phyloP scores from a whole-genome alignment of 148 eudicot species.

The Persicaria tinctoria region DNA sequence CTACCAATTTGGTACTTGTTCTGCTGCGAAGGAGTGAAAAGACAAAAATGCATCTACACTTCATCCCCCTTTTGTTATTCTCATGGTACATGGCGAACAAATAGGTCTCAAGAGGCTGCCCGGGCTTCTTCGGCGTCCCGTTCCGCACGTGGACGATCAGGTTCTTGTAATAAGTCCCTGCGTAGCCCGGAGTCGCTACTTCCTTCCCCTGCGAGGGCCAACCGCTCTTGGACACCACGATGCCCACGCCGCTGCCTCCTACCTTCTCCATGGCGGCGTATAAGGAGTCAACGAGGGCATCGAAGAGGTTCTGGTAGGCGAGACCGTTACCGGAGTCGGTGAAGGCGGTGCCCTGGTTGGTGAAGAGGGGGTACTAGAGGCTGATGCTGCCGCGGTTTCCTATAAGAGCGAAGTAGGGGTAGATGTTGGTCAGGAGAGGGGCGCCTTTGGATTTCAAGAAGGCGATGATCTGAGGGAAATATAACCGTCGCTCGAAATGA shows the following conservation, averaged over 20 bases:
- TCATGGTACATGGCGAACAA: conserved; percentile 6
- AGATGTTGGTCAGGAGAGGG: conserved; percentile 36
- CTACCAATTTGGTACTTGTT: conserved; percentile 26
- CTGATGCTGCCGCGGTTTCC: conserved; percentile 1
- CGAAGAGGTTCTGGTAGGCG: conserved; percentile 37
- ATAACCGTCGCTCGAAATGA: conserved; percentile 8
- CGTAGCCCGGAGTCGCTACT: conserved; percentile 19
- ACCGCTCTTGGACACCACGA: conserved; percentile 44
- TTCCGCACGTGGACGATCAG: conserved; percentile 26
- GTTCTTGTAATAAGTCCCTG: conserved; percentile 25
- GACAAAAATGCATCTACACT: neutral
- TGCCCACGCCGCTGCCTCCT: conserved; percentile 22
- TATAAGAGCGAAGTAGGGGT: conserved; percentile 37
- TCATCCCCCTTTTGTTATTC: neutral
- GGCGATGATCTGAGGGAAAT: conserved; percentile 31
- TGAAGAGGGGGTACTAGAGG: conserved; percentile 36
- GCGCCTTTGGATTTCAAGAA: conserved; percentile 23
- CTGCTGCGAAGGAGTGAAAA: neutral
- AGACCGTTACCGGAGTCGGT: conserved; percentile 23
- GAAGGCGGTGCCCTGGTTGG: conserved; percentile 24
- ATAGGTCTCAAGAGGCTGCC: conserved; percentile 5
- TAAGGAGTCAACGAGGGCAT: conserved; percentile 35
- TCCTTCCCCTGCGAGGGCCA: conserved; percentile 35
- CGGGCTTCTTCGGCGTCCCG: conserved; percentile 34
- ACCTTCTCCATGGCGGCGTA: conserved; percentile 35